phyloP scores from a whole-genome alignment of 2,329 filamentous ascomycete genomes.

The Metarhizium guizhouense region DNA sequence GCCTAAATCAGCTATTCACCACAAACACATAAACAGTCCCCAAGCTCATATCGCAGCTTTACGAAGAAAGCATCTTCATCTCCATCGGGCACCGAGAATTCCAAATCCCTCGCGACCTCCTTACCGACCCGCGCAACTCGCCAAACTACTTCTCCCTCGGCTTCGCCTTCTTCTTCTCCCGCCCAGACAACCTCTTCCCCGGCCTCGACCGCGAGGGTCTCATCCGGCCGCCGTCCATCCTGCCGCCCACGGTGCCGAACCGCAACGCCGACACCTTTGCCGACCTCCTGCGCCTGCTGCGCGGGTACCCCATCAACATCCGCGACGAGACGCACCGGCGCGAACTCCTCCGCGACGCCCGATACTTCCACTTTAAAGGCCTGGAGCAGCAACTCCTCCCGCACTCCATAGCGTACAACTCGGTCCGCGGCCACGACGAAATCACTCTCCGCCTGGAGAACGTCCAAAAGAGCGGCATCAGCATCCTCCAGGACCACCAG shows the following conservation, averaged over 20 bases:
- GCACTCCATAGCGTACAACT: constrained; percentile 68
- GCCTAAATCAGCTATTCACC: too few relatives aligned
- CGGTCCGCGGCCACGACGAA: constrained; percentile 57
- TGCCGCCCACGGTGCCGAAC: constrained; percentile 72
- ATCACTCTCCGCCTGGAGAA: constrained; percentile 77
- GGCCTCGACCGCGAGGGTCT: constrained; percentile 71
- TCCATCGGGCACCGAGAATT: constrained; percentile 82
- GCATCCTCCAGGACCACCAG: constrained; percentile 43
- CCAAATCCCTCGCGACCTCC: constrained; percentile 81
- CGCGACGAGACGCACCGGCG: constrained; percentile 66
- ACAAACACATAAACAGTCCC: constrained; percentile 52
- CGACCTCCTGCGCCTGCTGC: constrained; percentile 71
- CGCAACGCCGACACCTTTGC: constrained; percentile 77
- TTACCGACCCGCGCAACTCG: constrained; percentile 77
- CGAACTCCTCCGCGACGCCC: constrained; percentile 72
- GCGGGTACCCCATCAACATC: constrained; percentile 76
- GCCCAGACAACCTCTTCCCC: constrained; percentile 72
- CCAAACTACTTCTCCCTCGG: constrained; percentile 94
- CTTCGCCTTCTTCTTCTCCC: constrained; percentile 79
- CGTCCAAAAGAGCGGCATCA: constrained; percentile 78
- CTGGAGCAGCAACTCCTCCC: constrained; percentile 81
- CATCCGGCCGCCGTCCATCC: constrained; percentile 77
- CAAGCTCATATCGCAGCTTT: constrained; percentile 80
- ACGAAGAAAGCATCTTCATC: constrained; percentile 86
- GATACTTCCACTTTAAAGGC: constrained; percentile 88